A percentile compares a stretch with the other conserved stretches of the same genome.
Conservation (phyloP, 2,329 filamentous ascomycete genomes). For the Iodosphaeria phyllophila region DNA sequence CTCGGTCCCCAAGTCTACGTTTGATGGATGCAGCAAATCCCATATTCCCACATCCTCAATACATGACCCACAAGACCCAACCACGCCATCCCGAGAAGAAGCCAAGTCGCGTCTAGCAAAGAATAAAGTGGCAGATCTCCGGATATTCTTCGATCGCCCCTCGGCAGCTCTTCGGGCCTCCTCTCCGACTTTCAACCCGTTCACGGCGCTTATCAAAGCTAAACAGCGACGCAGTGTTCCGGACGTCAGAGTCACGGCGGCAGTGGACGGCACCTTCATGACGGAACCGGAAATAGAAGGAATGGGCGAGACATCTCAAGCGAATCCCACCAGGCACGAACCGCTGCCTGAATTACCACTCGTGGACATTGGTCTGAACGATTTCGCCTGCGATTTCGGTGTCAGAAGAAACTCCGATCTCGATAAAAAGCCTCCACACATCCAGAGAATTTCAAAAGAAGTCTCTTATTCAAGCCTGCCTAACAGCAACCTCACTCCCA, state of each 20-base stretch:
- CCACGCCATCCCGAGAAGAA: too few species aligned
- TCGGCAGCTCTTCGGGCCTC: conserved; percentile 6
- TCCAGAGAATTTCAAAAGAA: too few species aligned
- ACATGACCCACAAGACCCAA: conserved; percentile 1
- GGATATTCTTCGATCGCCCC: conserved; percentile 11
- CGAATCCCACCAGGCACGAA: neutral
- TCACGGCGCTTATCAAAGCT: neutral
- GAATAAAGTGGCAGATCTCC: conserved; percentile 12
- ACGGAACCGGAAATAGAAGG: neutral
- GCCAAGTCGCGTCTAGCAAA: conserved; percentile 2
- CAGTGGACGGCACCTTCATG: too few species aligned
- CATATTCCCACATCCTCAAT: neutral
- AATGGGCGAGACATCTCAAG: neutral
- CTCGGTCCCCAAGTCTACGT: neutral
- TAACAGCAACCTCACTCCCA: too few species aligned
- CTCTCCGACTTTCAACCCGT: conserved; percentile 1
- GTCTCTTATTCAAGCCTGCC: too few species aligned
- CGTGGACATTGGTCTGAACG: conserved; percentile 9
- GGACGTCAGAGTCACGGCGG: neutral
- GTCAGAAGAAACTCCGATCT: neutral
- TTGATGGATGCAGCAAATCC: conserved; percentile 2
- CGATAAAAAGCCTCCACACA: conserved; percentile 1
- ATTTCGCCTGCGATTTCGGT: conserved; percentile 12
- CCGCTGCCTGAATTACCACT: neutral
- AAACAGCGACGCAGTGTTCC: neutral